These are phyloP conservation scores for Chalciporus piperatus DNA, from an alignment of 768 basidiomycete species.

Conservation along the genomic window DNA sequence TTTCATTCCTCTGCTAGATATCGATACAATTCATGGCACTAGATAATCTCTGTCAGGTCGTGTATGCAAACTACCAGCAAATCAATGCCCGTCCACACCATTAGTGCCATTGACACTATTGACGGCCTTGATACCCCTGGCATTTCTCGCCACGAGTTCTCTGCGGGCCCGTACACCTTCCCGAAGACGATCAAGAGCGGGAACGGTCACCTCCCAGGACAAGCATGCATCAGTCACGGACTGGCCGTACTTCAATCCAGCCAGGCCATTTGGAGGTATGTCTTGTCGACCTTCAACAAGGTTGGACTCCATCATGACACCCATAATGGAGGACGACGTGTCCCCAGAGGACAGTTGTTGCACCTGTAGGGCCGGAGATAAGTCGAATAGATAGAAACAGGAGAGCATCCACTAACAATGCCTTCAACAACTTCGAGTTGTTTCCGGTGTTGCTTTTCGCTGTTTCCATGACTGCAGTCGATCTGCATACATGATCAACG, in stretches of 20 bases:
- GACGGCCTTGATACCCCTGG: slow-evolving; percentile 15
- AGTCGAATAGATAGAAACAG: slow-evolving; percentile 3
- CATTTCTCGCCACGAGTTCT: slow-evolving; percentile 39
- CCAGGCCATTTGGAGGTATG: slow-evolving; percentile 69
- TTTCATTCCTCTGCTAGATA: background rate
- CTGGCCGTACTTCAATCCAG: slow-evolving; percentile 76
- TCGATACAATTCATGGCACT: background rate
- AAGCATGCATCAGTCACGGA: slow-evolving; percentile 90
- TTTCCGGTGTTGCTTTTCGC: slow-evolving; percentile 84
- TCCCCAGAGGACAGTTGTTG: slow-evolving; percentile 69
- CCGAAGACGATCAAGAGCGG: slow-evolving; percentile 79
- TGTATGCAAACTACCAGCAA: background rate
- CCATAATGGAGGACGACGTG: slow-evolving; percentile 75
- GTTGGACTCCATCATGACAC: slow-evolving; percentile 96
- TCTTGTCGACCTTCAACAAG: slow-evolving; percentile 85
- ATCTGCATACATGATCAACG: slow-evolving; percentile 48
- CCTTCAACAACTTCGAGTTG: slow-evolving; percentile 89
- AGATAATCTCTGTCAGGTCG: background rate
- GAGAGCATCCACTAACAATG: slow-evolving; percentile 55
- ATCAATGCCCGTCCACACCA: slow-evolving; percentile 11
- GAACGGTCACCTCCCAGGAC: slow-evolving; percentile 85
- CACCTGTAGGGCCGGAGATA: slow-evolving; percentile 43
- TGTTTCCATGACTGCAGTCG: slow-evolving; percentile 97
- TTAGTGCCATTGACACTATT: slow-evolving; percentile 13
- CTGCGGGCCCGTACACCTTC: slow-evolving; percentile 81